These are phyloP conservation scores for Aspergillaceae sp. DNA, from an alignment of 2,329 filamentous ascomycete genomes.

Conservation along the genomic window DNA sequence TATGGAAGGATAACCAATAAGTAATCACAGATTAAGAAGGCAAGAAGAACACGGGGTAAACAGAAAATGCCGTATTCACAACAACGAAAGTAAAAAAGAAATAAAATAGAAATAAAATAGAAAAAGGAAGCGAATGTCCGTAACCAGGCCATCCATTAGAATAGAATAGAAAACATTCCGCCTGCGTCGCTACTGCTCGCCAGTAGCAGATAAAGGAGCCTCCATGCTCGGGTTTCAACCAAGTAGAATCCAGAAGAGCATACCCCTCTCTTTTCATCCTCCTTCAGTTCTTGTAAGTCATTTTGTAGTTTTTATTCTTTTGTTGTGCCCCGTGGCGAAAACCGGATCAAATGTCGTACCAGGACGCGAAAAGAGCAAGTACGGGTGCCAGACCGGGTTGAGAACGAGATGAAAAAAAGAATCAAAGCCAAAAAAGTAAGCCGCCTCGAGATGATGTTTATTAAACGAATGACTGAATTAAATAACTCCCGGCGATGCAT, in stretches of 20 bases:
- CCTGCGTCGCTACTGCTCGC: slow-evolving; percentile 1
- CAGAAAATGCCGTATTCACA: too few species aligned
- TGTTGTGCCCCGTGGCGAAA: neutral
- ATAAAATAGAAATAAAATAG: neutral
- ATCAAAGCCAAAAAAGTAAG: slow-evolving; percentile 5
- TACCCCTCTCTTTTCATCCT: neutral
- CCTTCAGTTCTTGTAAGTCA: too few species aligned
- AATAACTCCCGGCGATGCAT: slow-evolving; percentile 27
- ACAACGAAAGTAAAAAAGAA: too few species aligned
- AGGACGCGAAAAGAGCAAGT: neutral
- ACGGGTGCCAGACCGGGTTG: too few species aligned
- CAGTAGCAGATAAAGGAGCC: neutral
- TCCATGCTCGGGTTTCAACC: neutral
- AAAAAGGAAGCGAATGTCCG: neutral
- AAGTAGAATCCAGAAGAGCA: neutral
- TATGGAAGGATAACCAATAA: too few species aligned
- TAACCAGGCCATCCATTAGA: neutral
- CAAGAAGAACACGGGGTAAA: too few species aligned
- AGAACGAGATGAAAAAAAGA: neutral
- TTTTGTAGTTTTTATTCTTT: too few species aligned
- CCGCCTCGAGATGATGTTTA: slow-evolving; percentile 15
- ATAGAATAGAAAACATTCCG: neutral
- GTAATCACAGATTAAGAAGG: too few species aligned
- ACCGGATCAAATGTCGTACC: neutral
- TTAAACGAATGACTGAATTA: slow-evolving; percentile 8